phyloP scores from a whole-genome alignment of 441 rosid species.

The Jatropha podagrica region DNA sequence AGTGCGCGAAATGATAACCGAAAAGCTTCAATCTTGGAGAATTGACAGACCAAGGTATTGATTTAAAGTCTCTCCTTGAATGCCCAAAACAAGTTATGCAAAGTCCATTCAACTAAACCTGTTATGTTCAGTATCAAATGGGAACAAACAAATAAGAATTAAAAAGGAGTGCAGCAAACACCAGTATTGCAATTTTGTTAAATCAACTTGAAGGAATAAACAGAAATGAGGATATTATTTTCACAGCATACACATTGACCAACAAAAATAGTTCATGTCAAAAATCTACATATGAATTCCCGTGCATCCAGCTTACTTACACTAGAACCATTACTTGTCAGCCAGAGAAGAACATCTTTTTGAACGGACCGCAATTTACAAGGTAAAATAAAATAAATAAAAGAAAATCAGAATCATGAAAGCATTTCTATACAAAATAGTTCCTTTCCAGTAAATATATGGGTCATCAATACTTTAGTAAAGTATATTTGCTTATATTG shows the following conservation, averaged over 20 bases:
- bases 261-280: not conserved
- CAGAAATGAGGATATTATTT: not conserved
- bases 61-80: not conserved
- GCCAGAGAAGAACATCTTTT: too few relatives aligned
- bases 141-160: not conserved
- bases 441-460: not conserved
- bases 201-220: slow-evolving; percentile 4
- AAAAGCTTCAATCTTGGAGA: not conserved
- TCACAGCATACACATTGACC: not conserved
- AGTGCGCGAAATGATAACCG: not conserved
- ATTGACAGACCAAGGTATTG: not conserved
- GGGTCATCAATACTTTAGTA: not conserved
- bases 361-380: not conserved
- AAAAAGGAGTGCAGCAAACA: not conserved
- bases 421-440: not conserved
- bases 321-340: not conserved
- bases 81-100: not conserved
- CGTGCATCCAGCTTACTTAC: not conserved
- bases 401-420: not conserved
- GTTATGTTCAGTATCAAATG: not conserved
- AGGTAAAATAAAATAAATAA: not conserved
- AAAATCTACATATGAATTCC: not conserved
- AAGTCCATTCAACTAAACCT: slow-evolving; percentile 1
- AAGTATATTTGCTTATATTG: not conserved
- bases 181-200: not conserved